Conservation (phyloP, 2,329 filamentous ascomycete species). For the Fusarium virguliforme region DNA sequence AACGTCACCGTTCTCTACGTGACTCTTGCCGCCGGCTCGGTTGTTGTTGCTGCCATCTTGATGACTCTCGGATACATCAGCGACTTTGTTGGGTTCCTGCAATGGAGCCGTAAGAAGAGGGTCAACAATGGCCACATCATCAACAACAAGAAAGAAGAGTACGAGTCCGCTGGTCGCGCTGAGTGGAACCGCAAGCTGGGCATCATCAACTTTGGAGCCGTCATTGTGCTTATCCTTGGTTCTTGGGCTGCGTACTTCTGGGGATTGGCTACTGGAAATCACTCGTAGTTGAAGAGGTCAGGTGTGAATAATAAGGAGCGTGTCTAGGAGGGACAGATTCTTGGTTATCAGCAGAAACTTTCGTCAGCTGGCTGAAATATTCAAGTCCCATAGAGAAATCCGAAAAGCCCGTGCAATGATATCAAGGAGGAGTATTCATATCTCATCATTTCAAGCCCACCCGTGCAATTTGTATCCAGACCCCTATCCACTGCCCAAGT, state of each 20-base stretch:
- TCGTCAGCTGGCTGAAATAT: not conserved
- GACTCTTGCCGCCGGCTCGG: slow-evolving; percentile 65
- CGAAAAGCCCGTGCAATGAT: too few relatives aligned
- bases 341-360: not conserved
- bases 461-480: not conserved
- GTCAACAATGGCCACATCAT: slow-evolving; percentile 62
- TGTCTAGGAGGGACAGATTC: not conserved
- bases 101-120: slow-evolving; percentile 72
- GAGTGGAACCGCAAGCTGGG: slow-evolving; percentile 61
- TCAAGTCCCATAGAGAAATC: too few relatives aligned
- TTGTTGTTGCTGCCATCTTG: slow-evolving; percentile 62
- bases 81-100: slow-evolving; percentile 65
- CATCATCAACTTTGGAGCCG: slow-evolving; percentile 59
- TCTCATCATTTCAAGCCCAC: not conserved
- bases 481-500: not conserved
- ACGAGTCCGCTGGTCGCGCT: slow-evolving; percentile 55
- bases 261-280: slow-evolving; percentile 70
- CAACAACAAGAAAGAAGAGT: slow-evolving; percentile 60
- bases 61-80: slow-evolving; percentile 58
- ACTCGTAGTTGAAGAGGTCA: not conserved
- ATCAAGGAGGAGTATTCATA: too few relatives aligned
- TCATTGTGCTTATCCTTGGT: slow-evolving; percentile 66
- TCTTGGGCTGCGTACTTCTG: slow-evolving; percentile 73
- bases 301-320: not conserved
- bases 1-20: slow-evolving; percentile 71